Conservation (phyloP, 305 asterid species). For the Fraxinus greggii region DNA sequence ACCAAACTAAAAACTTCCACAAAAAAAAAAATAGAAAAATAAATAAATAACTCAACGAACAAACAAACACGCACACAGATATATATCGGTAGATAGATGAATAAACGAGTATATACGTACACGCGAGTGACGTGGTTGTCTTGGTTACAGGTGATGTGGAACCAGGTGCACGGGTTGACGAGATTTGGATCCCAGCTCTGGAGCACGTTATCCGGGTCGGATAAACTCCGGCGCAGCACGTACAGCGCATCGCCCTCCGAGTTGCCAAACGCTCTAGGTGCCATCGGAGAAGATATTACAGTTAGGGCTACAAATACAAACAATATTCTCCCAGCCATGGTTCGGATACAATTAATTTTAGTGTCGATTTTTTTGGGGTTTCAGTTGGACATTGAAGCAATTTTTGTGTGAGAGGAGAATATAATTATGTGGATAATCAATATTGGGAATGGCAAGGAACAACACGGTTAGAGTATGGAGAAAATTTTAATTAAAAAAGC, state of each 20-base stretch:
- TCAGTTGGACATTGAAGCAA: background rate
- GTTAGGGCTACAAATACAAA: conserved; percentile 34
- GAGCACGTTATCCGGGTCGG: conserved; percentile 82
- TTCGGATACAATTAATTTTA: conserved; percentile 11
- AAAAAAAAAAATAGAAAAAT: background rate
- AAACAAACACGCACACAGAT: background rate
- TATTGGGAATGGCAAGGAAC: conserved; percentile 37
- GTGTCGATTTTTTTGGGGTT: conserved; percentile 13
- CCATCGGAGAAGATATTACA: conserved; percentile 29
- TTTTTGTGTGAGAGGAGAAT: background rate
- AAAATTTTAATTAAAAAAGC: background rate
- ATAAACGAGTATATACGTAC: conserved; percentile 38
- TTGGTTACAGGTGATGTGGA: conserved; percentile 87
- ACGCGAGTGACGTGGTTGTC: conserved; percentile 87
- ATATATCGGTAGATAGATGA: background rate
- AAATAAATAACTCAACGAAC: background rate
- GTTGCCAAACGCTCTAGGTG: conserved; percentile 51
- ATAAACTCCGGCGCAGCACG: conserved; percentile 83
- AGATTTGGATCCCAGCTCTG: conserved; percentile 98
- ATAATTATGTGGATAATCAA: conserved; percentile 34
- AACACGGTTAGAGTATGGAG: background rate
- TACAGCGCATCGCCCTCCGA: conserved; percentile 92
- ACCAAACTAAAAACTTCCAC: conserved; percentile 5
- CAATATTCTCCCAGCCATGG: conserved; percentile 37
- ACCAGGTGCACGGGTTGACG: conserved; percentile 93